Evolutionary conservation across 169 alveolate species (phyloP).

Genomic region (Plasmodium coatneyi): DNA sequence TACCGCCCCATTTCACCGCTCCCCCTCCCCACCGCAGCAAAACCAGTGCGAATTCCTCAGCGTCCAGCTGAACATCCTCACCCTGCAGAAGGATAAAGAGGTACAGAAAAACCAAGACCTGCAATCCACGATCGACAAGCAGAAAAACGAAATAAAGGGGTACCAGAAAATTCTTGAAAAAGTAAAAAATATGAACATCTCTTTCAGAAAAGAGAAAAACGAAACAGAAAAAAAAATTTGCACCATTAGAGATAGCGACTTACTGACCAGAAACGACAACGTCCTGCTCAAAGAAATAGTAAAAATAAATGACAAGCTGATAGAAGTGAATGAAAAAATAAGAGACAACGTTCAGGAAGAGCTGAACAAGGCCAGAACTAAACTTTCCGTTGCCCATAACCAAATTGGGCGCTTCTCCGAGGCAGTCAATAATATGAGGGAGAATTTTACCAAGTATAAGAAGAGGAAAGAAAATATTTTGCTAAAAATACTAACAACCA

Average conservation of each 20-base stretch:
- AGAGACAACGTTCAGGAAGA: constrained; percentile 1
- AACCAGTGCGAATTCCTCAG: constrained; percentile 28
- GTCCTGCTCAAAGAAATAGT: constrained; percentile 31
- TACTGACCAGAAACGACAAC: constrained; percentile 35
- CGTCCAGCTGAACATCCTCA: constrained; percentile 5
- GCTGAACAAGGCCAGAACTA: constrained; percentile 13
- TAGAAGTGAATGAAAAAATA: constrained; percentile 36
- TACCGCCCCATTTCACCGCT: neutral
- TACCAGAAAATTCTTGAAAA: constrained; percentile 55
- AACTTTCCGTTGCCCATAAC: constrained; percentile 20
- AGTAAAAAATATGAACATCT: constrained; percentile 24
- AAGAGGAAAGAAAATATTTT: constrained; percentile 16
- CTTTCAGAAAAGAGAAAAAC: constrained; percentile 31
- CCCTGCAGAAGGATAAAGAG: constrained; percentile 51
- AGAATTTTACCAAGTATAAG: constrained; percentile 39
- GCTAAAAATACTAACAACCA: constrained; percentile 17
- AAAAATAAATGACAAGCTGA: constrained; percentile 42
- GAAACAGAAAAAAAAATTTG: constrained; percentile 47
- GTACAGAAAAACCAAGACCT: constrained; percentile 15
- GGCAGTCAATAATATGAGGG: constrained; percentile 2
- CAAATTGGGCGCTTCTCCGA: constrained; percentile 28
- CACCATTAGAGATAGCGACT: constrained; percentile 12
- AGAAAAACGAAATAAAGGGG: constrained; percentile 62
- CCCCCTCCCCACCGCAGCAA: neutral
- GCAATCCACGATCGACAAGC: constrained; percentile 15